Conservation (phyloP, 1,284 basidiomycete genomes). For the Heterobasidion occidentale region DNA sequence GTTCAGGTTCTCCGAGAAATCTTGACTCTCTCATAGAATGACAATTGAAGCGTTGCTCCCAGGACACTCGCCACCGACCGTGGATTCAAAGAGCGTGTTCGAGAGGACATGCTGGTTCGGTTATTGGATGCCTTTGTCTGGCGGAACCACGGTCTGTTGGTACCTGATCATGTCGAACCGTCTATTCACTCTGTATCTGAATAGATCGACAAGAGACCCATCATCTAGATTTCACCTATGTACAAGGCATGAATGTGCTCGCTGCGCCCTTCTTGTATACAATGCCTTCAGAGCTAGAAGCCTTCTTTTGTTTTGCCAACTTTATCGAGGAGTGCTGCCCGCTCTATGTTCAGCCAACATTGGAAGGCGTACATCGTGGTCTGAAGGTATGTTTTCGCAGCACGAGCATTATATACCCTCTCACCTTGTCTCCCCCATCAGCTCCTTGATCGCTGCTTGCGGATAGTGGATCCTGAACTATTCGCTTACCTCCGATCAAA, state of each 20-base stretch:
- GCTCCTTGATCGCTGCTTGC: constrained; percentile 88
- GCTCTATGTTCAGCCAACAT: constrained; percentile 90
- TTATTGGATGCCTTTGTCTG: constrained; percentile 96
- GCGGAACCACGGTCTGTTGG: constrained; percentile 69
- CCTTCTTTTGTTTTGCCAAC: constrained; percentile 90
- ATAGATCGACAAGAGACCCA: constrained; percentile 66
- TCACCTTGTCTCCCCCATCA: constrained; percentile 22
- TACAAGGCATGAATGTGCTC: constrained; percentile 98
- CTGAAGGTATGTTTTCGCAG: constrained; percentile 60
- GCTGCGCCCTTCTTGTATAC: constrained; percentile 96
- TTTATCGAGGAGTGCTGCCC: constrained; percentile 95
- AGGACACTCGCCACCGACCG: constrained; percentile 93
- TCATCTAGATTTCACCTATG: constrained; percentile 83
- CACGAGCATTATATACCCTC: background rate
- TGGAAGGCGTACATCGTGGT: constrained; percentile 91
- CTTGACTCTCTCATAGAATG: background rate
- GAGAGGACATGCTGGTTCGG: constrained; percentile 94
- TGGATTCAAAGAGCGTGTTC: constrained; percentile 90
- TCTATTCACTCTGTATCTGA: constrained; percentile 1
- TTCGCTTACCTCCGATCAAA: constrained; percentile 79
- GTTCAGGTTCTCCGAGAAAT: constrained; percentile 43
- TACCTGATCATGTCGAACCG: background rate
- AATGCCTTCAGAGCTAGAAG: constrained; percentile 93
- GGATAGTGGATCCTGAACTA: constrained; percentile 84
- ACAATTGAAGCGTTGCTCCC: constrained; percentile 16